A percentile compares a stretch with the other conserved stretches of the same genome.
phyloP scores from a whole-genome alignment of 148 eudicot species.

The Rhododendron ovatum region DNA sequence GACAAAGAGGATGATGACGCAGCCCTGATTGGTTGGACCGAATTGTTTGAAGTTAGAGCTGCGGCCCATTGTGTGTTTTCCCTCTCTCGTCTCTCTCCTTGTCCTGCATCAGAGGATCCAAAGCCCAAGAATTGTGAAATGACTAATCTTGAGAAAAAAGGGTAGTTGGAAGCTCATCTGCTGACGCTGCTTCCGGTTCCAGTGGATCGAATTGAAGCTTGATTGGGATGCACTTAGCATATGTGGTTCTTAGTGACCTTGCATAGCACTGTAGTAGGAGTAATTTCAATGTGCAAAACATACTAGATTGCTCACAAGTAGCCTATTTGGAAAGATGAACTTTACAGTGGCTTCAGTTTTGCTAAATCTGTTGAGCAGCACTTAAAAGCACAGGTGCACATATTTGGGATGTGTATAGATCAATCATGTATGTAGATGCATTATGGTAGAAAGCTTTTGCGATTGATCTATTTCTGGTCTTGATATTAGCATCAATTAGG shows the following conservation, averaged over 20 bases:
- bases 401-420: background rate
- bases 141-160: background rate
- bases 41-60: background rate
- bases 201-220: too few relatives aligned
- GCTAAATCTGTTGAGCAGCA: background rate
- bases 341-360: background rate
- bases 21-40: background rate
- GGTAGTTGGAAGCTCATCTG: background rate
- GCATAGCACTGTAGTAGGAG: background rate
- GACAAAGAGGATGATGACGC: background rate
- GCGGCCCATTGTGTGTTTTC: background rate
- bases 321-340: background rate
- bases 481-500: background rate
- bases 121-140: background rate
- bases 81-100: background rate
- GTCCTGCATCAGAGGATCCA: background rate
- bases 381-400: background rate
- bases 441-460: conserved; percentile 7
- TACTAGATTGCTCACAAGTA: background rate
- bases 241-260: background rate
- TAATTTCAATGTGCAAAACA: background rate
- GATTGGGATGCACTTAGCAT: background rate
- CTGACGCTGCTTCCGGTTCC: background rate
- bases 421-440: background rate
- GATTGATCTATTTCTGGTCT: background rate